Evolutionary conservation across 2,329 filamentous ascomycete species (phyloP), one percentile per base, ranked within the genome.

Genomic region (Clarireedia monteithiana): DNA sequence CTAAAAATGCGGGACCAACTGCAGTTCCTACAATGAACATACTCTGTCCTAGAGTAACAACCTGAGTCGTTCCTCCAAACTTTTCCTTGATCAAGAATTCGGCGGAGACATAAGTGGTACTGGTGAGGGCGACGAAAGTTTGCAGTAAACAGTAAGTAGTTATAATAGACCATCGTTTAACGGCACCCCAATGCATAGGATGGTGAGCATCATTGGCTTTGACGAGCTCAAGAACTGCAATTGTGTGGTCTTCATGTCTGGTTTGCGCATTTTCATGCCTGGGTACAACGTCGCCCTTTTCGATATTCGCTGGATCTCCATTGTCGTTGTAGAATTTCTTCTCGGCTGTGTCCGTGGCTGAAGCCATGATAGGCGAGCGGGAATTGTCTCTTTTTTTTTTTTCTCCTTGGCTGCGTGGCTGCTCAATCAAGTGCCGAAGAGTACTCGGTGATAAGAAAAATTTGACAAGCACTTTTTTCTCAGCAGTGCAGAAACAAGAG

Each of bases 21-120:
- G 72, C 73, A 17, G 67, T 75, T 10, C 72, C 72, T 5, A 74
- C 57, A 59, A 75, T 73, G 63, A 74, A 74, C 65, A 75, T 67
- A 54, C 67, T 70, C 62, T 75, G 72, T 14, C 72, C 72, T 0
- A 74, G 61, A 14, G 71, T 69, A 5, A 71, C 64, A 10, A 73
- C 67, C 59, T 75, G 73, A 10, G 68, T 67, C 5, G 54, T 62
- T 46, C 66, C 67, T 42, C 70, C 70, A 60, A 66, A 74, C 60
- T 71, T 68, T 53, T 71, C 69, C 59, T 69, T 54, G 55, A 74
- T 66, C 48, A 70, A 58, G 55, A 65, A 70, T 60, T 74, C 70
- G 9, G 68, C 71, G 44, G 70, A 69, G 49, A 74, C 67, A 58
- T 72, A 74, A 10, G 68, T 69, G 23, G 49, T 52, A 20, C 42